Percentiles rank a stretch among this genome's conserved stretches.
Conservation (phyloP, 257 asterid species). For the Marsdenia floribunda region DNA sequence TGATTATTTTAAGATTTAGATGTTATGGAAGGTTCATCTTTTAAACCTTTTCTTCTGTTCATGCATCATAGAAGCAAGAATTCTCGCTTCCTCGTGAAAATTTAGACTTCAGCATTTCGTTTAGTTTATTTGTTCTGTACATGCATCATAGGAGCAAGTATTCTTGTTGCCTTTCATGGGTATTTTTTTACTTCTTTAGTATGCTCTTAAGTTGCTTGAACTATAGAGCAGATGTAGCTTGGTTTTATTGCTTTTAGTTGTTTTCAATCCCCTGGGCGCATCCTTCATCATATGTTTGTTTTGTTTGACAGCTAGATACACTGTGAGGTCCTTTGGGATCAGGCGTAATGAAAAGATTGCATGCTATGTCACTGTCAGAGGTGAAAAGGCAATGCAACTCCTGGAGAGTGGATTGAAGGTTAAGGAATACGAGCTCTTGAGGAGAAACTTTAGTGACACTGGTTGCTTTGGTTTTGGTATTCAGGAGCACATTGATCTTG, state of each 20-base stretch:
- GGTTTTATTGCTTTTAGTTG: neutral
- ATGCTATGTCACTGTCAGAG: conserved; percentile 62
- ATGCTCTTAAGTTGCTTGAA: neutral
- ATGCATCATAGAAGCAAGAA: neutral
- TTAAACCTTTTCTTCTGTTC: too few relatives aligned
- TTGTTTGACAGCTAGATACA: conserved; percentile 55
- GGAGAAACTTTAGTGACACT: conserved; percentile 65
- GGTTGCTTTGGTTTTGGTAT: conserved; percentile 84
- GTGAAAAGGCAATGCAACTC: conserved; percentile 64
- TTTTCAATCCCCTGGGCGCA: neutral
- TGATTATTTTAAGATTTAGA: neutral
- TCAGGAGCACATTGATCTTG: conserved; percentile 83
- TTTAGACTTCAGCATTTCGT: neutral
- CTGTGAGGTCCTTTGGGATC: conserved; percentile 70
- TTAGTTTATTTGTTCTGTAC: neutral
- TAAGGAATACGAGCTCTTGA: conserved; percentile 58
- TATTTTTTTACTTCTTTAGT: neutral
- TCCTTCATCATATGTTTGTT: neutral
- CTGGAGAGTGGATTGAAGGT: conserved; percentile 68
- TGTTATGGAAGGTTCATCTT: neutral
- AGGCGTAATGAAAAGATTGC: conserved; percentile 79
- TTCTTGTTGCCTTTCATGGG: neutral
- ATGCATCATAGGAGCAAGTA: neutral
- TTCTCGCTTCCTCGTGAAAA: neutral
- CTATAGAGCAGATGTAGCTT: neutral